Base-by-base conservation (phyloP, 306 rosid genomes). In the Oemleria cerasiformis region DNA sequence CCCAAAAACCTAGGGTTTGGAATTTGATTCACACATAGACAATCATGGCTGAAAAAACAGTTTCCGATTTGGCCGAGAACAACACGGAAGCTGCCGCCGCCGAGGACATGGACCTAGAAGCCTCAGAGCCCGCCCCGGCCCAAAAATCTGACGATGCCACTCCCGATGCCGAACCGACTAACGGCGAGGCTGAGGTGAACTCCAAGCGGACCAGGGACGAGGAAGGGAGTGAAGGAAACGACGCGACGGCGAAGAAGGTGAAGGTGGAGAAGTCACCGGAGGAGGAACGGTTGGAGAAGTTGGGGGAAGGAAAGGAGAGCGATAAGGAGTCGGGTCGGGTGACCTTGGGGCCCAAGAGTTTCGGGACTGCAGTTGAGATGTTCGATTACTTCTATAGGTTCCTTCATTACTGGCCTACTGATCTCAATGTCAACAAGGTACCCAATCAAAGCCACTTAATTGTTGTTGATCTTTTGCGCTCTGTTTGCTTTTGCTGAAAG, bases 351-450 rank as follows among this genome's bases (percentile, higher is more conserved):
- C 80, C 79, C 74, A 87, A 76, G 78, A 44, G 9, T 13, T 90
- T 90, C 72, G 80, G 59, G 5, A 74, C 90, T 17, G 82, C 96
- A 13, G 73, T 85, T 2, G 88, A 85, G 67, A 87, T 90, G 81
- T 90, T 84, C 71, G 82, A 83, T 63, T 90, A 87, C 70, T 90
- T 90, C 78, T 80, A 71, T 83, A 82, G 72, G 73, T 64, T 90
- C 48, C 90, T 90, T 42, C 96, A 90, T 72, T 30, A 72, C 58
- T 92, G 97, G 98, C 85, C 96, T 19, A 82, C 86, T 8, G 59
- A 81, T 78, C 54, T 92, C 74, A 73, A 85, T 64, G 54, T 88
- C 56, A 92, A 92, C 79, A 80, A 85, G 98, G 97, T 92, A 77
- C 48, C 34, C 12, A 34, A 70, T 15, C 45, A 51, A 14, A 2